Conservation (phyloP, 768 basidiomycete genomes). For the Termitomyces sp. region DNA sequence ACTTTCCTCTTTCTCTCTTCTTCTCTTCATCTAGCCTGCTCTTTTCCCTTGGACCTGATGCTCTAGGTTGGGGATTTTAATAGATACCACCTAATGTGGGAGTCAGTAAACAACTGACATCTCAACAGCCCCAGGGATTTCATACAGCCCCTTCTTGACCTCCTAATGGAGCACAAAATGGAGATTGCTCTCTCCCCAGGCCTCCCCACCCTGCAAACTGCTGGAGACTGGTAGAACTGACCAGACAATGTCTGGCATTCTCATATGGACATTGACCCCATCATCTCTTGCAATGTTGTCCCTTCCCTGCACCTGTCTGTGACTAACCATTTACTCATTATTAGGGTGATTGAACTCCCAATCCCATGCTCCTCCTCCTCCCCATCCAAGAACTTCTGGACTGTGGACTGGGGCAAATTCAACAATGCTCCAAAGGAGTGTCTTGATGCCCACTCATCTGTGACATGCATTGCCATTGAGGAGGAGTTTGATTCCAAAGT, state of each 20-base stretch:
- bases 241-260: conserved; percentile 3
- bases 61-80: background rate
- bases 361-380: background rate
- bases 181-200: background rate
- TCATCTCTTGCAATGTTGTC: background rate
- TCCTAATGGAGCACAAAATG: background rate
- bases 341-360: conserved; percentile 16
- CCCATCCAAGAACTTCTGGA: conserved; percentile 15
- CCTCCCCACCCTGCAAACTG: background rate
- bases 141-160: background rate
- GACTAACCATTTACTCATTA: conserved; percentile 30
- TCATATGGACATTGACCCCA: background rate
- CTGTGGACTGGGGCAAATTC: conserved; percentile 19
- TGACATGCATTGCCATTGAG: background rate
- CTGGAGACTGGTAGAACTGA: background rate
- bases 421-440: background rate
- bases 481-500: too few species aligned
- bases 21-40: background rate
- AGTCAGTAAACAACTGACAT: background rate
- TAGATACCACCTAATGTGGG: conserved; percentile 3
- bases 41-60: background rate
- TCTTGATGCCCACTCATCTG: background rate
- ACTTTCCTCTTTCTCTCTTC: background rate
- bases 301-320: conserved; percentile 5
- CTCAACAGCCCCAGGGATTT: background rate